Base-by-base conservation (phyloP, 371 early-diverging fungal species). In the Vittaforma corneae region DNA sequence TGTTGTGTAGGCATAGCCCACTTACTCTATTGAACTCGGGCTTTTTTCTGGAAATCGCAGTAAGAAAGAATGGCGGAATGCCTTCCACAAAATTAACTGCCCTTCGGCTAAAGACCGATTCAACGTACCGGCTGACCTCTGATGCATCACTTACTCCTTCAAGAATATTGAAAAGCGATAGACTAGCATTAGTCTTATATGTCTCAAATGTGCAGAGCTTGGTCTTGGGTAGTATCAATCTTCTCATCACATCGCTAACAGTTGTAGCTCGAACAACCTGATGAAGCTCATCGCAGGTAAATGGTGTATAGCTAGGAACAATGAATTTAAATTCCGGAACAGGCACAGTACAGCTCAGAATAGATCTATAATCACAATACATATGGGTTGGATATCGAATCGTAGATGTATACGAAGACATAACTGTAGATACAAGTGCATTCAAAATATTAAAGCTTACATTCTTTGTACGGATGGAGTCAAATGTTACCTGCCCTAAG, bases 351-450 rank as follows among this genome's bases (percentile, higher is more conserved):
- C 90, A 87, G 0, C 92, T 87, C 2, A 93, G 82, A 73, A 97
- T 85, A 54, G 93, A 88, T 3, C 89, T 87, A 32, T 92, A 81
- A 75, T 97, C 97, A 73, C 92, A 92, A 80, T 93, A 93, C 90
- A 93, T 92, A 77, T 94, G 93, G 50, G 91, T 89, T 5, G 99
- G 99, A 82, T 93, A 97, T 57, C 99, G 84, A 32, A 98, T 77
- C 4, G 96, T 93, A 1, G 88, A 86, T n/a, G 95, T 97, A 72
- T 88, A 87, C 26, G 97, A 91, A 46, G 89, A 85, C 86, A 94
- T 92, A 45, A 95, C 96, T 0, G 95, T 92, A 4, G 96, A 59
- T 26, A 47, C 93, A 29, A 98, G 82, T 72, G 90, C 89, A 80
- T 98, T 98, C 18, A 40, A 3, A 46, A 58, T 47, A 56, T 52